phyloP scores from a whole-genome alignment of 768 basidiomycete genomes.

The Cubamyces sp. region DNA sequence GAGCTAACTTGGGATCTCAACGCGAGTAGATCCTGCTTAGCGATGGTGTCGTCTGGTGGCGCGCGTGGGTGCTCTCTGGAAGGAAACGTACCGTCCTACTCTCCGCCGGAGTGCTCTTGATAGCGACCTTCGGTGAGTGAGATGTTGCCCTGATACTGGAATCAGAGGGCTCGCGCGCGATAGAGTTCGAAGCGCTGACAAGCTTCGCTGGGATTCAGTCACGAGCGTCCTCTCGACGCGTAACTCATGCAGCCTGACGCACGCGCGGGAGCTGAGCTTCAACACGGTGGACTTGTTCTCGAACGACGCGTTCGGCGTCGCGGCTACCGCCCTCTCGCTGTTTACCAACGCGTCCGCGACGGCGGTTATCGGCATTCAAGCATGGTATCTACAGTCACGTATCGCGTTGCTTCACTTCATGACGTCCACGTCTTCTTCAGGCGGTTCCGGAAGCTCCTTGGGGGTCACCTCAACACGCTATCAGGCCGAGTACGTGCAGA shows the following conservation, averaged over 20 bases:
- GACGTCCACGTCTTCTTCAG: neutral
- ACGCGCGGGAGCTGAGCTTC: neutral
- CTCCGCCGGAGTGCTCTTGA: neutral
- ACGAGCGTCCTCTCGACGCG: neutral
- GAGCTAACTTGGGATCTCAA: no score
- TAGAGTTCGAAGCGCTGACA: neutral
- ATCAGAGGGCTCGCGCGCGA: neutral
- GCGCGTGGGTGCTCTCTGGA: neutral
- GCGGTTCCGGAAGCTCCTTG: neutral
- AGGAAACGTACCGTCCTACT: neutral
- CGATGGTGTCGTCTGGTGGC: neutral
- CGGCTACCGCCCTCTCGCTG: neutral
- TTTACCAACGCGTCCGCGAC: neutral
- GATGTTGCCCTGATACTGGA: neutral
- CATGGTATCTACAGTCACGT: neutral
- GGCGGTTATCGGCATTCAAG: neutral
- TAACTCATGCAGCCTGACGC: neutral
- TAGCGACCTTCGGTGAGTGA: neutral
- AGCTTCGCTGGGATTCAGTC: no score
- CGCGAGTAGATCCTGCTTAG: neutral
- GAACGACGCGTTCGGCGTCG: neutral
- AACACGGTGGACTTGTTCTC: neutral
- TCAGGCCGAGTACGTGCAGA: neutral
- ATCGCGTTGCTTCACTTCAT: neutral
- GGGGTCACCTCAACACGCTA: neutral